Evolutionary conservation across 768 basidiomycete genomes (phyloP), one percentile per base, ranked within the genome.

Genomic region (Scleroderma citrinum): DNA sequence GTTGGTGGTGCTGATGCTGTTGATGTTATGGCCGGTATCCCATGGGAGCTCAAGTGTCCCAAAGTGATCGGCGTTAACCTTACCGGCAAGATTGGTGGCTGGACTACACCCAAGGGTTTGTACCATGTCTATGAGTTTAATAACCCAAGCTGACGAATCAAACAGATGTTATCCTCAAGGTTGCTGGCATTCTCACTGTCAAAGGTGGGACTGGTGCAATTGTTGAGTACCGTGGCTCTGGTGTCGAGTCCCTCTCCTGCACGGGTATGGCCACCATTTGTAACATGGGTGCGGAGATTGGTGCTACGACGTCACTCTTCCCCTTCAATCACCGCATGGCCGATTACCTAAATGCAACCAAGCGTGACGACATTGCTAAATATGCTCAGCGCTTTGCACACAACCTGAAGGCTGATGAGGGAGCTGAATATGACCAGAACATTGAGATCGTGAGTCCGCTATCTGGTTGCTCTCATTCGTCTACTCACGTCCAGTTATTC

Each of bases 201-300:
- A 97, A 98, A 81, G 95, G 95, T 63, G 95, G 95, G 61, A 99
- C 95, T 59, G 95, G 95, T 58, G 93, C 95, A 48, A 97, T 99
- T 61, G 92, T 99, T 58, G 95, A 99, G 68, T 99, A 99, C 76
- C 84, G 76, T 58, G 95, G 95, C 56, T 70, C 92, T 62, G 95
- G 95, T 77, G 87, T 98, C 54, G 87, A 95, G 64, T 92, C 92
- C 30, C 81, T 99, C 52, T 96, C 93, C 42, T 92, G 88, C 80
- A 99, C 95, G 42, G 95, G 95, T 70, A 96, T 98, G 94, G 95
- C 92, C 46, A 98, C 95, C 19, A 95, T 99, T 62, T 97, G 95
- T 71, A 99, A 97, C 82, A 99, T 98, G 95, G 95, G 95, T 77
- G 95, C 95, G 59, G 95, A 99, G 72, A 97, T 98, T 62, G 95